Evolutionary conservation across 768 basidiomycete genomes (phyloP), one percentile per base, ranked within the genome.

Genomic region (Candolleomyces aberdarensis): DNA sequence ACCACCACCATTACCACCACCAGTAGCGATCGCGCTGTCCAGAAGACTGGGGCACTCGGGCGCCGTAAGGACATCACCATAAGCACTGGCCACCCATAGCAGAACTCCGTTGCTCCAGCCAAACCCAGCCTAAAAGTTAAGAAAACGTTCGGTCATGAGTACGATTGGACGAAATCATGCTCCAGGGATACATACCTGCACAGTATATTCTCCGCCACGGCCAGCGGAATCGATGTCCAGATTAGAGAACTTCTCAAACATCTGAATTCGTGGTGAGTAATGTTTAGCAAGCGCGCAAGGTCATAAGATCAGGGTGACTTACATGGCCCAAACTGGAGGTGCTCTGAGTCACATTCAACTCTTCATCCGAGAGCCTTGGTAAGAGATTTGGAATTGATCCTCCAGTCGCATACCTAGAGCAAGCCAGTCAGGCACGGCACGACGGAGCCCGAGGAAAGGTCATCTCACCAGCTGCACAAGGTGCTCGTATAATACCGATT

Each of bases 211-310:
- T 26, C 93, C 93, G 7, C 92, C 93, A 13, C 76, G 75, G 5
- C 92, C 93, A 3, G 89, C 87, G 3, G 86, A 88, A 72, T 92
- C 88, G 36, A 94, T 80, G 60, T 96, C 87, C 10, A 85, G 70
- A 46, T 81, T 83, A 3, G 91, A 93, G 75, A 94, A 94, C 72
- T 94, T 92, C 72, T 94, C 92, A 63, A 86, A 94, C 90, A 94
- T 93, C 87, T 93, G 65, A 62, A 58, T 26, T 32, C 48, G 20
- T 19, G 5, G 15, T 59, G 39, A 66, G 29, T 29, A 64, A n/a
- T 55, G 41, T 47, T 15, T 9, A 14, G 49, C n/a, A 6, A 60
- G 9, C 20, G 15, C 26, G 56, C 5, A 46, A 36, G 6, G 53
- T 43, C 17, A 58, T 14, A 53, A 29, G 50, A 20, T 19, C 48